A percentile compares a stretch with the other conserved stretches of the same genome.
Conservation (phyloP, 352 stramenopile species). For the Globisporangium carolinianum region DNA sequence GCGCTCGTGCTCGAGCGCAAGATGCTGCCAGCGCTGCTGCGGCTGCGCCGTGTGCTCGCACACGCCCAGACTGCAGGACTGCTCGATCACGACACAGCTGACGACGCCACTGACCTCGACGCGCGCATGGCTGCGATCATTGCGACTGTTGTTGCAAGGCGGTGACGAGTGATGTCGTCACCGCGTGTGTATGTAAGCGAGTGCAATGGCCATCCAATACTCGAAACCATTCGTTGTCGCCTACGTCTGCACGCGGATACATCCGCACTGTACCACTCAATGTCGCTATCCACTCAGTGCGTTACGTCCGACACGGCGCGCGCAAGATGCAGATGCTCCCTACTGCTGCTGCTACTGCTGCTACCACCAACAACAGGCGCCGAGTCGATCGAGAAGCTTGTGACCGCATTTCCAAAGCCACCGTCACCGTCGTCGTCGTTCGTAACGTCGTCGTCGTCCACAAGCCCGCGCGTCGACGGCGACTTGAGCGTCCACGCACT, state of each 20-base stretch:
- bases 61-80: slow-evolving; percentile 7
- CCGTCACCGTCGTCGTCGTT: background rate
- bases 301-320: slow-evolving; percentile 1
- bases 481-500: slow-evolving; percentile 28
- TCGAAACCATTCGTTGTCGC: background rate
- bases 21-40: slow-evolving; percentile 28
- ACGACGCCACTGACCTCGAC: slow-evolving; percentile 17
- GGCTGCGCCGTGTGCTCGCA: slow-evolving; percentile 32
- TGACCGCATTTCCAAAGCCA: background rate
- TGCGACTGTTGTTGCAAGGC: slow-evolving; percentile 15
- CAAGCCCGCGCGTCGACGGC: slow-evolving; percentile 10
- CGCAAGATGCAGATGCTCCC: background rate
- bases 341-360: background rate
- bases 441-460: slow-evolving; percentile 6
- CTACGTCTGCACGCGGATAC: background rate
- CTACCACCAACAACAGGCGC: background rate
- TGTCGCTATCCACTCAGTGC: background rate
- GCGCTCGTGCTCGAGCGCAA: slow-evolving; percentile 17
- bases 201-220: too few relatives aligned
- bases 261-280: too few relatives aligned
- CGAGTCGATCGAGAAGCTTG: slow-evolving; percentile 7
- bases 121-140: slow-evolving; percentile 30
- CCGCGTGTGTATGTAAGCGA: too few relatives aligned
- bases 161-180: slow-evolving; percentile 1
- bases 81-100: slow-evolving; percentile 7